These are phyloP conservation scores for Penicillium crystallinum DNA, from an alignment of 495 filamentous ascomycete genomes.

Conservation along the genomic window DNA sequence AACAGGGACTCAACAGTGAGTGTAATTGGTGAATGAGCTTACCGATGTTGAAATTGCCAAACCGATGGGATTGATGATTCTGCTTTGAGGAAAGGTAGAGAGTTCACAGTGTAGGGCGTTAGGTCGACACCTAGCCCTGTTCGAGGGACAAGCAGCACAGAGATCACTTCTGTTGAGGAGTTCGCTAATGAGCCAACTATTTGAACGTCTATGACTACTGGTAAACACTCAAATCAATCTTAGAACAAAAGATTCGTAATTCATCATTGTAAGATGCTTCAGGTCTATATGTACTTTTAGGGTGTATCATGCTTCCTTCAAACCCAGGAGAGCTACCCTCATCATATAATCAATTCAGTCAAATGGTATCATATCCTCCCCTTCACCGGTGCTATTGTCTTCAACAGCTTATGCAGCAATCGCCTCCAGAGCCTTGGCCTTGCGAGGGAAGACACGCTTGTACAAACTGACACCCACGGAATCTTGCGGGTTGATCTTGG, in stretches of 20 bases:
- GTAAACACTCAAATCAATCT: not conserved
- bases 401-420: slow-evolving; percentile 19
- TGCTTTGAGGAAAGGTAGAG: no score
- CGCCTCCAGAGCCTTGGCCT: slow-evolving; percentile 51
- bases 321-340: slow-evolving; percentile 11
- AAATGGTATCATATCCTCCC: slow-evolving; percentile 29
- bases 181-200: no score
- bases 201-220: no score
- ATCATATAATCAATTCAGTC: slow-evolving; percentile 23
- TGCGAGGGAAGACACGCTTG: slow-evolving; percentile 85
- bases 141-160: no score
- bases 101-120: no score
- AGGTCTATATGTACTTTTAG: slow-evolving; percentile 30
- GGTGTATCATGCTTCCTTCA: slow-evolving; percentile 17
- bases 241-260: slow-evolving; percentile 28
- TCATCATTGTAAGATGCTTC: slow-evolving; percentile 30
- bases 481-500: slow-evolving; percentile 89
- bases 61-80: no score
- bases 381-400: slow-evolving; percentile 3
- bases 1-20: no score
- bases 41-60: no score
- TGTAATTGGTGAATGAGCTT: no score
- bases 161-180: no score
- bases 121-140: no score
- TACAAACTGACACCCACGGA: slow-evolving; percentile 87